Evolutionary conservation across 1,284 basidiomycete genomes (phyloP).

Genomic region (Coniferiporia weirii): DNA sequence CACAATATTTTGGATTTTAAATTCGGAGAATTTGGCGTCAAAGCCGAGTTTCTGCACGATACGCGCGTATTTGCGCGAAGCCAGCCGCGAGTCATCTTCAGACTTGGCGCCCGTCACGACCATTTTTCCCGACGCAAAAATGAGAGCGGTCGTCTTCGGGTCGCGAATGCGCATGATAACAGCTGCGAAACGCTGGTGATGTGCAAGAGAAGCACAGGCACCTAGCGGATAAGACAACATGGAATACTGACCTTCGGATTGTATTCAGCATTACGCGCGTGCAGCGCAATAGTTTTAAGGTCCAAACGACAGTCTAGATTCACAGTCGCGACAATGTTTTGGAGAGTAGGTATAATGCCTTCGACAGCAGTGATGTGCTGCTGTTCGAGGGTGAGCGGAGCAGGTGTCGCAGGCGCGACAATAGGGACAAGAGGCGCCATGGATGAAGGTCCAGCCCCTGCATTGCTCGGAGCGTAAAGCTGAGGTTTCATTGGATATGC

Average conservation of each 20-base stretch:
- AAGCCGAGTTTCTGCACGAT: constrained; percentile 99
- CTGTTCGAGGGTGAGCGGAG: constrained; percentile 75
- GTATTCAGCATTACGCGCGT: constrained; percentile 98
- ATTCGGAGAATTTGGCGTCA: constrained; percentile 98
- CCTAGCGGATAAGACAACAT: constrained; percentile 29
- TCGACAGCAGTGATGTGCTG: constrained; percentile 92
- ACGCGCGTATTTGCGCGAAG: constrained; percentile 97
- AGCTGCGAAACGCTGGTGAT: constrained; percentile 97
- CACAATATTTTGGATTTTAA: constrained; percentile 99
- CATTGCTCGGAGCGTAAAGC: constrained; percentile 24
- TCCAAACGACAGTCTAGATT: constrained; percentile 97
- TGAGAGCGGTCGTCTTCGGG: constrained; percentile 98
- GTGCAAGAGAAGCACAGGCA: constrained; percentile 32
- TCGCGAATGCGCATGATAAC: constrained; percentile 99
- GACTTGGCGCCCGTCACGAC: constrained; percentile 99
- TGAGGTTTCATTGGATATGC: constrained; percentile 30
- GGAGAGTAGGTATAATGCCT: constrained; percentile 90
- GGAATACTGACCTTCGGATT: constrained; percentile 93
- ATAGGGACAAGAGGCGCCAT: constrained; percentile 34
- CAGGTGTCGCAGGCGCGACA: constrained; percentile 54
- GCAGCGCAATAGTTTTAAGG: constrained; percentile 97
- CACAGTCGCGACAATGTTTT: constrained; percentile 99
- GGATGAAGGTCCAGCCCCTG: constrained; percentile 47
- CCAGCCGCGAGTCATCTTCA: constrained; percentile 95
- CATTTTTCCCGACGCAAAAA: constrained; percentile 99